A percentile compares a stretch with the other conserved stretches of the same genome.
Conservation (phyloP, 768 basidiomycete genomes). For the Calvatia gigantea region DNA sequence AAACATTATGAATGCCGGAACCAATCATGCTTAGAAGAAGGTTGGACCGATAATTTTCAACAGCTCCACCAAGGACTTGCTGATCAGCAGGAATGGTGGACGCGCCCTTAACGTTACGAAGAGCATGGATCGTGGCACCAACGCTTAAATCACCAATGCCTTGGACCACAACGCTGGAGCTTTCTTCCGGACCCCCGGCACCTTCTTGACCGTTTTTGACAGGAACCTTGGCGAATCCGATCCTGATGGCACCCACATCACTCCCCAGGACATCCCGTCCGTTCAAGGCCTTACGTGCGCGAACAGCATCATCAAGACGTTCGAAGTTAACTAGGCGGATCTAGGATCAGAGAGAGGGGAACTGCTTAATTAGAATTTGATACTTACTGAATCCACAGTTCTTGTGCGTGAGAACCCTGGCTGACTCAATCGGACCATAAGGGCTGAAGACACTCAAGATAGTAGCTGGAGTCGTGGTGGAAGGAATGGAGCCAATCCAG, state of each 20-base stretch:
- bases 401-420: constrained; percentile 94
- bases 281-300: constrained; percentile 93
- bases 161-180: constrained; percentile 63
- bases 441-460: constrained; percentile 96
- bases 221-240: constrained; percentile 95
- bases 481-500: constrained; percentile 98
- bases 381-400: constrained; percentile 88
- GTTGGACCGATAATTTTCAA: constrained; percentile 95
- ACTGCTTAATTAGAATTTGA: not conserved
- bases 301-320: constrained; percentile 92
- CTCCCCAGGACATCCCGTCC: constrained; percentile 94
- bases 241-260: constrained; percentile 95
- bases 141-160: constrained; percentile 84
- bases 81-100: constrained; percentile 89
- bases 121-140: constrained; percentile 83
- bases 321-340: constrained; percentile 83
- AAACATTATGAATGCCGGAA: constrained; percentile 62
- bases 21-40: constrained; percentile 86
- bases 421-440: constrained; percentile 96
- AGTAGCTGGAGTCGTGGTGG: constrained; percentile 90
- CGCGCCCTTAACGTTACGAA: constrained; percentile 89
- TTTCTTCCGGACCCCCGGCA: constrained; percentile 57
- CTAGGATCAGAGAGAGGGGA: not conserved
- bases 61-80: constrained; percentile 84
- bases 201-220: constrained; percentile 81